phyloP scores from a whole-genome alignment of 805 yeast genomes.

The Ogataea degrootiae region DNA sequence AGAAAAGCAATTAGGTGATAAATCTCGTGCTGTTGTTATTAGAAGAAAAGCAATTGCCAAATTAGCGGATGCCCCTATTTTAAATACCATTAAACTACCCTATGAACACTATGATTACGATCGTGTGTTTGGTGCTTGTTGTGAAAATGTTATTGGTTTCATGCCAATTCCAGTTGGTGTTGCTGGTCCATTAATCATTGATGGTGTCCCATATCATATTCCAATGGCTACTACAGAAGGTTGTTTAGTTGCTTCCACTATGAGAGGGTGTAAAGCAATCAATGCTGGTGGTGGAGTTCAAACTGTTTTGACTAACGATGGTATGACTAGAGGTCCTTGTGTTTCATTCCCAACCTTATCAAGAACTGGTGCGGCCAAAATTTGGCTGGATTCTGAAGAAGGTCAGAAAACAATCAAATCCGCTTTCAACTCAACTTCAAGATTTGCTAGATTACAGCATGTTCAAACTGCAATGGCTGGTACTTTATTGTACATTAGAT shows the following conservation, averaged over 20 bases:
- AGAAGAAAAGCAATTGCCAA: constrained; percentile 91
- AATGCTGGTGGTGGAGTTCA: constrained; percentile 95
- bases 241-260: constrained; percentile 94
- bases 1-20: constrained; percentile 86
- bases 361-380: constrained; percentile 91
- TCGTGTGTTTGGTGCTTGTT: constrained; percentile 97
- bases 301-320: constrained; percentile 90
- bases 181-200: constrained; percentile 94
- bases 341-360: constrained; percentile 77
- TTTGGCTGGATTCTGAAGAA: constrained; percentile 94
- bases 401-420: constrained; percentile 78
- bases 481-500: constrained; percentile 78
- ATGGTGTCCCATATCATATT: constrained; percentile 80
- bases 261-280: constrained; percentile 98
- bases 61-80: constrained; percentile 74
- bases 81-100: constrained; percentile 71
- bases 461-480: constrained; percentile 95
- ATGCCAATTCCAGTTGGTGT: constrained; percentile 97
- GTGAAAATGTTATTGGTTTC: constrained; percentile 96
- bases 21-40: constrained; percentile 86
- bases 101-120: constrained; percentile 83
- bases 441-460: constrained; percentile 93
- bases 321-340: constrained; percentile 99
- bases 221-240: constrained; percentile 99
- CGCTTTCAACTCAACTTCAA: constrained; percentile 93